Evolutionary conservation across 2,329 filamentous ascomycete genomes (phyloP).

Genomic region (Neocatenulostroma microsporum): DNA sequence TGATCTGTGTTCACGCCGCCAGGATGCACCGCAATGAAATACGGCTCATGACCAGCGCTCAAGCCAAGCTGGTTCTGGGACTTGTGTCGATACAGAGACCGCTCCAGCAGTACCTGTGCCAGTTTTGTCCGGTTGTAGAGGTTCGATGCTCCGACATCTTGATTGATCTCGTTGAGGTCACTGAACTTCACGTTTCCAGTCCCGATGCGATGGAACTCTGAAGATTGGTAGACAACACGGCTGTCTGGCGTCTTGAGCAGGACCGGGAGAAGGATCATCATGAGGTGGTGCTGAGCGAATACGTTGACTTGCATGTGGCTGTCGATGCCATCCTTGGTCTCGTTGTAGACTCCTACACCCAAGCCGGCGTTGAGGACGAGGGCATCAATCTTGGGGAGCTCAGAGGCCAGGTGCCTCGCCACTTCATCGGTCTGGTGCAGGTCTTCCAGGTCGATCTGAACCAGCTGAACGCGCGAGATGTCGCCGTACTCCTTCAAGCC

Average conservation of each 20-base stretch:
- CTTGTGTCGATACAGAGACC: constrained; percentile 35
- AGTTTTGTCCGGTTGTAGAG: constrained; percentile 47
- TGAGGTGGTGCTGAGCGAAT: constrained; percentile 44
- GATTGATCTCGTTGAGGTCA: constrained; percentile 42
- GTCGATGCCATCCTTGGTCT: constrained; percentile 46
- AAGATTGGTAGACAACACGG: constrained; percentile 44
- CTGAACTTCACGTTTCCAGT: constrained; percentile 35
- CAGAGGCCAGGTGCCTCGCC: constrained; percentile 36
- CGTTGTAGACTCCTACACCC: constrained; percentile 43
- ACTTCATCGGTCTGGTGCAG: constrained; percentile 40
- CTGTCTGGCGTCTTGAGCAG: constrained; percentile 39
- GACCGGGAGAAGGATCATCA: constrained; percentile 39
- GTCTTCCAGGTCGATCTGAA: constrained; percentile 42
- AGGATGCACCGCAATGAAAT: constrained; percentile 45
- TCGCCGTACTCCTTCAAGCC: constrained; percentile 41
- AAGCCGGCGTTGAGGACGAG: constrained; percentile 45
- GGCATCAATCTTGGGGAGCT: constrained; percentile 39
- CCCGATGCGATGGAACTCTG: constrained; percentile 40
- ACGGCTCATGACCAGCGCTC: constrained; percentile 27
- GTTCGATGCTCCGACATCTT: constrained; percentile 41
- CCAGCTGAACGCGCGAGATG: constrained; percentile 36
- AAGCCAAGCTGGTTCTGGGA: constrained; percentile 32
- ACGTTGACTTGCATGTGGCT: constrained; percentile 46
- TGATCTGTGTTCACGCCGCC: constrained; percentile 44
- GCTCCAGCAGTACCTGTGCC: constrained; percentile 41